Conservation (phyloP, 306 rosid genomes). For the Hippophae tibetana region DNA sequence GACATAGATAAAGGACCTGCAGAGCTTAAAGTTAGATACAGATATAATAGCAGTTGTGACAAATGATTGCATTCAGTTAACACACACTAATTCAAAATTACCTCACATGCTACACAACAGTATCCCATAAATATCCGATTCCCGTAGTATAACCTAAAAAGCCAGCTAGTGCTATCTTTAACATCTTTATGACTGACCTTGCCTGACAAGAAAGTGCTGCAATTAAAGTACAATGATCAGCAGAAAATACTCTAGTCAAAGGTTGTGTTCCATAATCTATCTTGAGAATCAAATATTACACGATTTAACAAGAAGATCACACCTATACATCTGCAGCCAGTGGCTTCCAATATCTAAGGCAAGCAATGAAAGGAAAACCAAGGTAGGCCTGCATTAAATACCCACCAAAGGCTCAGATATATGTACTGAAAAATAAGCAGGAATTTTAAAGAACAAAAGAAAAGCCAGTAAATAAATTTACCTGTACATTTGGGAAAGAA, state of each 20-base stretch:
- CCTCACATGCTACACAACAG: slow-evolving; percentile 96
- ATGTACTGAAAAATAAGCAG: slow-evolving; percentile 3
- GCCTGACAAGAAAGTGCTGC: slow-evolving; percentile 65
- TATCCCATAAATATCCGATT: slow-evolving; percentile 96
- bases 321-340: slow-evolving; percentile 99
- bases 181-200: slow-evolving; percentile 64
- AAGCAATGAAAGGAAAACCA: slow-evolving; percentile 70
- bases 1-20: slow-evolving; percentile 75
- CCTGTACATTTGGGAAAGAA: slow-evolving; percentile 88
- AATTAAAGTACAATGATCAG: slow-evolving; percentile 17
- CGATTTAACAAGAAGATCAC: slow-evolving; percentile 1
- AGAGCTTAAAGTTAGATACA: slow-evolving; percentile 14
- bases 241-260: not conserved
- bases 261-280: not conserved
- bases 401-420: slow-evolving; percentile 30
- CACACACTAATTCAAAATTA: slow-evolving; percentile 18
- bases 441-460: slow-evolving; percentile 12
- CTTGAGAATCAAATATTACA: slow-evolving; percentile 1
- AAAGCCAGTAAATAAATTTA: slow-evolving; percentile 23
- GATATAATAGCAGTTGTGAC: not conserved
- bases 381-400: slow-evolving; percentile 67
- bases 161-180: slow-evolving; percentile 93
- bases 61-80: not conserved
- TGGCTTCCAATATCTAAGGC: slow-evolving; percentile 96
- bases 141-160: slow-evolving; percentile 81